phyloP scores from a whole-genome alignment of 2,329 filamentous ascomycete species.

The Penicillium capsulatum region DNA sequence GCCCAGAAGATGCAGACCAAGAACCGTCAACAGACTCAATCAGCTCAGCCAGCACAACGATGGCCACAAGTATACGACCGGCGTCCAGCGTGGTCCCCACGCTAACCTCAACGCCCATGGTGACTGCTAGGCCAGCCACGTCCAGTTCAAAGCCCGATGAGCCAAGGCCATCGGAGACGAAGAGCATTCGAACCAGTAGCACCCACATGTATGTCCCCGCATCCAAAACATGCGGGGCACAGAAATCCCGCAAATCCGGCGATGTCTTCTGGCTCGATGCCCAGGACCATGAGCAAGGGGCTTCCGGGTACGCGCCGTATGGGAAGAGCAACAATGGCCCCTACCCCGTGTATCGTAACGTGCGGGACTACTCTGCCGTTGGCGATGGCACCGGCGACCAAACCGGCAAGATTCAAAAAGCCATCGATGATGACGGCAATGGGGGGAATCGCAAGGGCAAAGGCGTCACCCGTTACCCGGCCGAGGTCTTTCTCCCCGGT shows the following conservation, averaged over 20 bases:
- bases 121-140: too few species aligned
- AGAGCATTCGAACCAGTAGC: too few species aligned
- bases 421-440: slow-evolving; percentile 27
- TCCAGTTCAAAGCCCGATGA: not conserved
- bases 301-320: slow-evolving; percentile 24
- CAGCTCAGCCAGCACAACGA: too few species aligned
- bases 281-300: slow-evolving; percentile 23
- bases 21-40: too few species aligned
- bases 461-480: slow-evolving; percentile 25
- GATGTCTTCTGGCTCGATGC: slow-evolving; percentile 24
- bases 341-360: slow-evolving; percentile 30
- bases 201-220: not conserved
- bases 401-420: slow-evolving; percentile 22
- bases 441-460: slow-evolving; percentile 25
- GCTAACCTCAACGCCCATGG: too few species aligned
- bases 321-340: slow-evolving; percentile 3
- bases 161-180: too few species aligned
- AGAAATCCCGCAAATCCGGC: not conserved
- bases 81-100: too few species aligned
- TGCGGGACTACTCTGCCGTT: slow-evolving; percentile 23
- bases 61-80: too few species aligned
- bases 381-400: slow-evolving; percentile 27
- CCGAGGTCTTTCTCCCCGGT: slow-evolving; percentile 28
- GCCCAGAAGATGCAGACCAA: too few species aligned
- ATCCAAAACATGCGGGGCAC: slow-evolving; percentile 16